Conservation (phyloP, 768 basidiomycete genomes). For the Calocybe gangraenosa region DNA sequence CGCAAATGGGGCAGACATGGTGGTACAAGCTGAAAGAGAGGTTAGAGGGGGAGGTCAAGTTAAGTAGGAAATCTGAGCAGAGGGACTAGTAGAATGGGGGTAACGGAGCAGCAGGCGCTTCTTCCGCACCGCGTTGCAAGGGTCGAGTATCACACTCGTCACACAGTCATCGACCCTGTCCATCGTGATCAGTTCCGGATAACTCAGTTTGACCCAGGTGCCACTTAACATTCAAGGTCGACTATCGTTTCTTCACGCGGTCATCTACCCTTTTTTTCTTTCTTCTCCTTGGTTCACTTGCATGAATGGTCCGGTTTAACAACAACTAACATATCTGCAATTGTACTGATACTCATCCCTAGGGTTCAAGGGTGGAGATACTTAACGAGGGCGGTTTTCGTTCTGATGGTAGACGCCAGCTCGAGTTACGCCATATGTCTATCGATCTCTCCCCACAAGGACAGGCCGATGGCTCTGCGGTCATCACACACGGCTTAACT, state of each 20-base stretch:
- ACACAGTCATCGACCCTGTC: slow-evolving; percentile 4
- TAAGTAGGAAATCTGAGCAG: not conserved
- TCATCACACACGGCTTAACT: slow-evolving; percentile 85
- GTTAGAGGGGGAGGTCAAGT: slow-evolving; percentile 2
- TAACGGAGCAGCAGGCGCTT: slow-evolving; percentile 4
- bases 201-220: too few relatives aligned
- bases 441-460: slow-evolving; percentile 76
- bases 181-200: slow-evolving; percentile 5
- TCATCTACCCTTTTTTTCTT: slow-evolving; percentile 2
- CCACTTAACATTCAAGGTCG: too few relatives aligned
- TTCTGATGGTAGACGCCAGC: slow-evolving; percentile 90
- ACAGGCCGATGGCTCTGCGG: slow-evolving; percentile 81
- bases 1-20: slow-evolving; percentile 31
- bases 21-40: slow-evolving; percentile 11
- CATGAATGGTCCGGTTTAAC: slow-evolving; percentile 19
- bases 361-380: slow-evolving; percentile 63
- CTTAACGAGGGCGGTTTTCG: slow-evolving; percentile 85
- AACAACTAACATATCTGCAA: slow-evolving; percentile 1
- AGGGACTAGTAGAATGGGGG: slow-evolving; percentile 14
- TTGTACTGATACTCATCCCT: not conserved
- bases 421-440: slow-evolving; percentile 78
- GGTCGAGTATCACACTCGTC: slow-evolving; percentile 1
- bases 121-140: not conserved
- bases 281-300: slow-evolving; percentile 1
- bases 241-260: slow-evolving; percentile 1